These are phyloP conservation scores for Trifolium fragiferum DNA, from an alignment of 306 rosid species.

Conservation along the genomic window DNA sequence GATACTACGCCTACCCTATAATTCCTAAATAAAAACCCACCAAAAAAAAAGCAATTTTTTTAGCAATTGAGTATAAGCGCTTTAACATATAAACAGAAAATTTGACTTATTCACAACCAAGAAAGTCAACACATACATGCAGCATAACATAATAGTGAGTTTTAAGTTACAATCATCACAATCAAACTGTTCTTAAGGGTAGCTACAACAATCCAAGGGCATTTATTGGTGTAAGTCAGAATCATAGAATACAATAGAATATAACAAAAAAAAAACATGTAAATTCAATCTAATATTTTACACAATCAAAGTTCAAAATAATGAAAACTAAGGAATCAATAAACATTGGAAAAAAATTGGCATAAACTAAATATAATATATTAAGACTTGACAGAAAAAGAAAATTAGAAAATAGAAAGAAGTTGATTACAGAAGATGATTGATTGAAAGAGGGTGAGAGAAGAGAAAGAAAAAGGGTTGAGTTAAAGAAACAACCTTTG, in stretches of 20 bases:
- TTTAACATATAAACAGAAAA: slow-evolving; percentile 23
- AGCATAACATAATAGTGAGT: not conserved
- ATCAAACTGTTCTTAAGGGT: slow-evolving; percentile 6
- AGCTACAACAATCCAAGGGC: too few species aligned
- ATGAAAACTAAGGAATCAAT: not conserved
- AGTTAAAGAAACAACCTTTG: slow-evolving; percentile 23
- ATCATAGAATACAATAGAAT: not conserved
- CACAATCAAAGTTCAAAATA: not conserved
- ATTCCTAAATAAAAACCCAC: not conserved
- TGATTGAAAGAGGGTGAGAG: not conserved
- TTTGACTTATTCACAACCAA: not conserved
- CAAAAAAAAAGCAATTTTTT: not conserved
- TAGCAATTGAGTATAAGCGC: slow-evolving; percentile 2
- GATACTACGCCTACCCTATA: not conserved
- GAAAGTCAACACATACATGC: slow-evolving; percentile 31
- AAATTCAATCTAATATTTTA: slow-evolving; percentile 2
- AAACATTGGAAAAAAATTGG: not conserved
- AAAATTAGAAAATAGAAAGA: not conserved
- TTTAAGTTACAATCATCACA: slow-evolving; percentile 11
- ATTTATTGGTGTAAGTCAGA: not conserved
- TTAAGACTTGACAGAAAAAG: slow-evolving; percentile 5
- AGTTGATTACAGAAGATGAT: not conserved
- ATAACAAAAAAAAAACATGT: not conserved
- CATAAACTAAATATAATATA: not conserved
- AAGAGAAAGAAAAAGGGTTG: not conserved